A percentile compares a stretch with the other conserved stretches of the same genome.
phyloP scores from a whole-genome alignment of 257 asterid genomes.

The Knoxia roxburghii region DNA sequence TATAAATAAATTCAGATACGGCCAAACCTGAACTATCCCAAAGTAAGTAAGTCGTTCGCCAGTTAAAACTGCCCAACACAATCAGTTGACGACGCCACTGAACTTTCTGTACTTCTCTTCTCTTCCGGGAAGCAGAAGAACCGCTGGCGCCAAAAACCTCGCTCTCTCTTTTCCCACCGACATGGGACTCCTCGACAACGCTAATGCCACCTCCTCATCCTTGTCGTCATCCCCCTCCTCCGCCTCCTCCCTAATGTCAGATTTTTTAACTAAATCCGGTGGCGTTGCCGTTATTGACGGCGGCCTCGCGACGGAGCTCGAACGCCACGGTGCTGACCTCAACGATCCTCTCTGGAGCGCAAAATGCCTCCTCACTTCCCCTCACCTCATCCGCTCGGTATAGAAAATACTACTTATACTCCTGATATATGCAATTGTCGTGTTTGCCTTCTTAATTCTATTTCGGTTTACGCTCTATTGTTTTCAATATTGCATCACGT shows the following conservation, averaged over 20 bases:
- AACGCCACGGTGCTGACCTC: conserved; percentile 79
- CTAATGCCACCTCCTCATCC: conserved; percentile 4
- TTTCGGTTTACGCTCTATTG: neutral
- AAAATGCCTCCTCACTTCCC: conserved; percentile 71
- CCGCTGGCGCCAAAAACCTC: no score
- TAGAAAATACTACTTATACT: neutral
- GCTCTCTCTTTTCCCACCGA: no score
- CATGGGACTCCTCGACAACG: conserved; percentile 38
- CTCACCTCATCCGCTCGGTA: conserved; percentile 80
- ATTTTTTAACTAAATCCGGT: conserved; percentile 62
- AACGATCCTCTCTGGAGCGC: conserved; percentile 95
- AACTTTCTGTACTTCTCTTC: neutral
- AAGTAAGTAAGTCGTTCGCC: no score
- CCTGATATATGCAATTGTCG: neutral
- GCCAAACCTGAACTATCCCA: no score
- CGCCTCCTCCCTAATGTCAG: conserved; percentile 33
- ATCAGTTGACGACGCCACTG: no score
- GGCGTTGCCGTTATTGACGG: conserved; percentile 87
- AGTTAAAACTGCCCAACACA: no score
- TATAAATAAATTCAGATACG: no score
- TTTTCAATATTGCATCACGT: neutral
- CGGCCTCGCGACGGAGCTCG: conserved; percentile 91
- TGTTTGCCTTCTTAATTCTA: neutral
- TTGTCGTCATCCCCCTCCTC: neutral
- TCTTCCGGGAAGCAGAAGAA: neutral